Conservation (phyloP, 2,329 filamentous ascomycete species). For the Diaporthe sp. region DNA sequence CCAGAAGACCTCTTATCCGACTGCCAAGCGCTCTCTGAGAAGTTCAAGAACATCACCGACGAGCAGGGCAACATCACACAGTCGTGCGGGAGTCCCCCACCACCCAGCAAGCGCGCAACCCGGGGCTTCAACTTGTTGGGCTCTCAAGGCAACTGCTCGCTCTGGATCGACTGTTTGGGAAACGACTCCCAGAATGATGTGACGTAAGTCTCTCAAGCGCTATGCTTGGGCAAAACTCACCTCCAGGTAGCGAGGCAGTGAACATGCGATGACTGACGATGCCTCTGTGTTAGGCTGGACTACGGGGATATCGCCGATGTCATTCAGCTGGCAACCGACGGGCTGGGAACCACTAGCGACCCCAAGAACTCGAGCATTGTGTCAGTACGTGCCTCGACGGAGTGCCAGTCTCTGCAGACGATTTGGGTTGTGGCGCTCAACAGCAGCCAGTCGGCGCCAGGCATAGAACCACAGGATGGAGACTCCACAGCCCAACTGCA, state of each 20-base stretch:
- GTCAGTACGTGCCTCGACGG: background rate
- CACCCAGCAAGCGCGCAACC: background rate
- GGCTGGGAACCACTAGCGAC: rapidly evolving
- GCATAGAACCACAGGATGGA: background rate
- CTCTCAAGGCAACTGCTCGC: background rate
- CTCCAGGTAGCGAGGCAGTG: background rate
- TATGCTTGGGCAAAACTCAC: background rate
- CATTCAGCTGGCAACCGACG: background rate
- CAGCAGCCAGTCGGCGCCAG: background rate
- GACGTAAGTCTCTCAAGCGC: background rate
- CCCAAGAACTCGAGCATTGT: background rate
- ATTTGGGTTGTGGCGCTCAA: background rate
- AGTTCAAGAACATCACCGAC: background rate
- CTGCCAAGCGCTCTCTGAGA: background rate
- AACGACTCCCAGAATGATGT: background rate
- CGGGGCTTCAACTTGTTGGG: background rate
- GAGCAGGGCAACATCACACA: background rate
- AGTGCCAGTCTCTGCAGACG: background rate
- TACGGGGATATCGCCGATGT: background rate
- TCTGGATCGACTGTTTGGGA: background rate
- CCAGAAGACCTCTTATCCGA: background rate
- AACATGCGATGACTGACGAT: background rate
- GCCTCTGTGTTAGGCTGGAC: background rate
- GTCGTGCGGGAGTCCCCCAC: background rate
- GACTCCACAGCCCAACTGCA: no score